A percentile compares a stretch with the other conserved stretches of the same genome.
phyloP scores from a whole-genome alignment of 768 basidiomycete species.

The Auriscalpium orientale region DNA sequence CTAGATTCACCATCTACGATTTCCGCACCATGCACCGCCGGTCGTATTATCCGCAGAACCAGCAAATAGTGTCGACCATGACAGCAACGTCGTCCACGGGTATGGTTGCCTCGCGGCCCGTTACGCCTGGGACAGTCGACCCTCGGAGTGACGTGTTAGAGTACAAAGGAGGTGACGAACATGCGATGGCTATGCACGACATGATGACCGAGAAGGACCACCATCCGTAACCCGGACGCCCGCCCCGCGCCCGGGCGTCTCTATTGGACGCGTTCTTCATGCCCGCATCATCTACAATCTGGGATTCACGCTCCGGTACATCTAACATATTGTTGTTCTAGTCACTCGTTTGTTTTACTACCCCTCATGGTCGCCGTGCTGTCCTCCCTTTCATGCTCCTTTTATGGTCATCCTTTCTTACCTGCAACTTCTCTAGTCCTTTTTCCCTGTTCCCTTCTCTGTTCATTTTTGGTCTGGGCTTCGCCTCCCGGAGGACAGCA shows the following conservation, averaged over 20 bases:
- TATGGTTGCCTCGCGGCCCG: conserved; percentile 62
- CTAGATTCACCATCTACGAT: conserved; percentile 86
- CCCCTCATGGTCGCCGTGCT: neutral
- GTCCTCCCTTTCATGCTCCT: neutral
- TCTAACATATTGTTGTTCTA: neutral
- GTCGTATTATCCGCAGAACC: conserved; percentile 85
- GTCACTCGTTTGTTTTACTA: neutral
- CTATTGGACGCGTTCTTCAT: neutral
- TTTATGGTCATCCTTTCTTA: neutral
- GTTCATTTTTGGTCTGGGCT: neutral
- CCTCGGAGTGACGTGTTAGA: conserved; percentile 14
- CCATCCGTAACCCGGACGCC: neutral
- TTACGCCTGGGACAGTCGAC: conserved; percentile 38
- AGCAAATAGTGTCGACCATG: conserved; percentile 51
- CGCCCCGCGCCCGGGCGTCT: neutral
- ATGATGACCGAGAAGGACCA: conserved; percentile 10
- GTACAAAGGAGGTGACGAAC: conserved; percentile 10
- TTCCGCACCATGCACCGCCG: conserved; percentile 87
- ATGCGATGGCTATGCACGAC: conserved; percentile 10
- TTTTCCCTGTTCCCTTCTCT: neutral
- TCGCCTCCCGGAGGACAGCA: neutral
- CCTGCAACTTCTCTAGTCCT: neutral
- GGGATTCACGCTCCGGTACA: neutral
- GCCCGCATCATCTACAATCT: neutral
- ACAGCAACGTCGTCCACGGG: conserved; percentile 74